Percentiles rank a stretch among this genome's conserved stretches.
Conservation (phyloP, 495 filamentous ascomycete genomes). For the Letharia lupina region DNA sequence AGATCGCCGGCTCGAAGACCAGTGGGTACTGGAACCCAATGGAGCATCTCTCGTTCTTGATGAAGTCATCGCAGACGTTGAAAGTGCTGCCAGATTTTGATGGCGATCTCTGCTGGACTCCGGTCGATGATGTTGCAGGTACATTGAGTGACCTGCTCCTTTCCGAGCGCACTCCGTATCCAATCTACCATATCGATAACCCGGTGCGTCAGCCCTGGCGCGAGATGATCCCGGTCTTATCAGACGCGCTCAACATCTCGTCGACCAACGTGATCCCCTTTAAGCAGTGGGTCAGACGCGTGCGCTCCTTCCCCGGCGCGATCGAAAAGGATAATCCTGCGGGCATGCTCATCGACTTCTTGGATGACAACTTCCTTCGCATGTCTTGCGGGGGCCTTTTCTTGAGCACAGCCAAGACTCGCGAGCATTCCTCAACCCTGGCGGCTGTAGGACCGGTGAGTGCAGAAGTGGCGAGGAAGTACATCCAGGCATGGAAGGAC, state of each 20-base stretch:
- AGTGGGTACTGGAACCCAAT: conserved; percentile 47
- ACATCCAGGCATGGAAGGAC: conserved; percentile 37
- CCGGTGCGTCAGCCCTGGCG: conserved; percentile 38
- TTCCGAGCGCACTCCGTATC: conserved; percentile 13
- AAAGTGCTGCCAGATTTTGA: conserved; percentile 33
- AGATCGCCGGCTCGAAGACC: conserved; percentile 41
- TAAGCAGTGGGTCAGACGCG: conserved; percentile 40
- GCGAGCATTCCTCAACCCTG: conserved; percentile 40
- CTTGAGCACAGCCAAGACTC: conserved; percentile 33
- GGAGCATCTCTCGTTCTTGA: conserved; percentile 42
- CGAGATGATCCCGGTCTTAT: conserved; percentile 33
- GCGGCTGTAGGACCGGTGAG: conserved; percentile 31
- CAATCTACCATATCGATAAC: conserved; percentile 46
- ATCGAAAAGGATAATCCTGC: conserved; percentile 42
- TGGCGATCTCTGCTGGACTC: conserved; percentile 35
- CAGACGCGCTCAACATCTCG: conserved; percentile 35
- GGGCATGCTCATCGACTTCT: conserved; percentile 37
- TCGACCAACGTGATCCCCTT: conserved; percentile 36
- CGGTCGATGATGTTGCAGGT: conserved; percentile 36
- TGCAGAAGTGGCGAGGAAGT: conserved; percentile 34
- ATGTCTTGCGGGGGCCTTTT: conserved; percentile 49
- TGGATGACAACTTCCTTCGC: conserved; percentile 41
- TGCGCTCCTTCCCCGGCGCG: conserved; percentile 27
- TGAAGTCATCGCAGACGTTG: conserved; percentile 39
- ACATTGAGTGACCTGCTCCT: conserved; percentile 31